Evolutionary conservation across 78 protist species (phyloP), one percentile per base, ranked within the genome.

Genomic region (Dictyostelium citrinum): DNA sequence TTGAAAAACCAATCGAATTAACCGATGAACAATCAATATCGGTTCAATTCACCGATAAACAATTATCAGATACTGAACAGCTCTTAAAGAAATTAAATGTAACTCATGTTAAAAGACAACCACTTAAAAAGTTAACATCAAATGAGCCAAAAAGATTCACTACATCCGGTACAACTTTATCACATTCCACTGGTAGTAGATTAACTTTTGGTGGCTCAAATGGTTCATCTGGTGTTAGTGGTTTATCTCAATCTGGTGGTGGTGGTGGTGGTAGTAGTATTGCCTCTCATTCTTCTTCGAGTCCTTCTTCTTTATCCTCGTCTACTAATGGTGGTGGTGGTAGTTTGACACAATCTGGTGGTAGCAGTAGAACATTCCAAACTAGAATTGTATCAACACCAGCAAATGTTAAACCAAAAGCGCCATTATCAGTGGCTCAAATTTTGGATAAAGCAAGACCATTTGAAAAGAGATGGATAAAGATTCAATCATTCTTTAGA

Each of bases 401-500:
- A 55, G 37, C 82, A 49, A 55, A 68, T 17, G 24, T 27, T 68
- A 68, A 45, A 60, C 68, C 83, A 31, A 75, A 67, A 43, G 43
- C 68, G 7, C 74, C 76, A 17, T 45, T 76, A 27, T 86, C 92
- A 17, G 61, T 27, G 17, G 92, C 77, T 6, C 83, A 75, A 35
- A 49, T 74, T 45, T 33, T 72, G 24, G 84, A 88, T 12, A 88
- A 88, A 55, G 93, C 86, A 22, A 78, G 8, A 88, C 86, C 74
- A 41, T 43, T 41, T 27, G 85, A 88, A 64, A 88, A 88, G 85
- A 58, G 31, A 55, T 88, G 93, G 93, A 78, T 88, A 33, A 76
- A 79, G 55, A 75, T 88, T 29, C 93, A 88, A 46, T 17, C 93
- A 60, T 55, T 88, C 39, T 37, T 78, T 35, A 60, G 93, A 49